Percentiles rank a stretch among this genome's conserved stretches.
Conservation (phyloP, 495 filamentous ascomycete genomes). For the Chaetomium cochliodes region DNA sequence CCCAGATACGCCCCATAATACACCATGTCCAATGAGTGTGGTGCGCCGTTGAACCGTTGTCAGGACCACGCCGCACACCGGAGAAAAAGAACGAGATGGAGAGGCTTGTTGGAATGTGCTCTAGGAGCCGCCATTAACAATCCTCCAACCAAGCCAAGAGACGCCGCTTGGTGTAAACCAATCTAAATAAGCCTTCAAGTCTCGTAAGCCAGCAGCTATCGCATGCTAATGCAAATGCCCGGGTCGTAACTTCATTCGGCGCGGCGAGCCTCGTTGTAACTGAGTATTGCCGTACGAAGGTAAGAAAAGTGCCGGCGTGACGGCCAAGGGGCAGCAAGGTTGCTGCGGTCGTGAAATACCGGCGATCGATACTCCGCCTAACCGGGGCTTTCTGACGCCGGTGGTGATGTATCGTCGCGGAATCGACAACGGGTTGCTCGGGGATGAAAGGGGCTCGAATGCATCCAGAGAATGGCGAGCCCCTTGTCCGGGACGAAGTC, state of each 20-base stretch:
- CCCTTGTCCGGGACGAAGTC: neutral
- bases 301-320: neutral
- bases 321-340: neutral
- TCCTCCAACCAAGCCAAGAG: neutral
- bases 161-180: neutral
- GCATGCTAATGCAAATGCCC: neutral
- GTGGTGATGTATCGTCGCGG: neutral
- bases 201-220: neutral
- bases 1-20: neutral
- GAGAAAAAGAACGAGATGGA: neutral
- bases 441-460: too few relatives aligned
- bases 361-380: neutral
- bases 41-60: neutral
- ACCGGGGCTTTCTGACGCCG: neutral
- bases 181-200: neutral
- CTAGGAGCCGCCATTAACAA: neutral
- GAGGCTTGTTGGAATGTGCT: neutral
- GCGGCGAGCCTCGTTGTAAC: neutral
- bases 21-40: neutral
- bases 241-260: conserved; percentile 6
- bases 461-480: neutral
- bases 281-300: neutral
- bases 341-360: neutral
- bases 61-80: neutral
- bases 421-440: neutral